Evolutionary conservation across 1,284 basidiomycete species (phyloP).

Genomic region (Bjerkandera adusta): DNA sequence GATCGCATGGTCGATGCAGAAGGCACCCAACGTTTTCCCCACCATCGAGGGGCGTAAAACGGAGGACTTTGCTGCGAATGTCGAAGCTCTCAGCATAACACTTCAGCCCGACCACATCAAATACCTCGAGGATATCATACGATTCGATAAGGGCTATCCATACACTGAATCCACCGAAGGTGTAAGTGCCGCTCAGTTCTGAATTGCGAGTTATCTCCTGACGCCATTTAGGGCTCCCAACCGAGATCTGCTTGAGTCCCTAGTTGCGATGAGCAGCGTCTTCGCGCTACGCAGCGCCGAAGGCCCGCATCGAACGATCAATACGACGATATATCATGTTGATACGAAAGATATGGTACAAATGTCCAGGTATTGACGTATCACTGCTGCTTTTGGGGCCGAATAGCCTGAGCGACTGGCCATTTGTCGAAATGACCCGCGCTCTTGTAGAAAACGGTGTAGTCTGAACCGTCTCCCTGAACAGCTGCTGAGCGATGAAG

Average conservation of each 20-base stretch:
- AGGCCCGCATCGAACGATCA: no score
- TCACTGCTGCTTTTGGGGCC: no score
- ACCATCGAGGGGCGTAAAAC: conserved; percentile 26
- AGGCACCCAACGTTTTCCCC: conserved; percentile 24
- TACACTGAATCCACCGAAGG: no score
- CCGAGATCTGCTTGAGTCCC: no score
- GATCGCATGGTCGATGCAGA: conserved; percentile 27
- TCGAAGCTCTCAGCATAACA: conserved; percentile 23
- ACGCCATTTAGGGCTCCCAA: no score
- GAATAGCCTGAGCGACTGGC: conserved; percentile 15
- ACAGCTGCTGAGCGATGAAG: neutral
- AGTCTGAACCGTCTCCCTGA: conserved; percentile 17
- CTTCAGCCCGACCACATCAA: conserved; percentile 22
- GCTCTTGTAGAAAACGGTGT: conserved; percentile 6
- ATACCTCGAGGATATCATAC: conserved; percentile 18
- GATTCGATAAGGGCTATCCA: conserved; percentile 24
- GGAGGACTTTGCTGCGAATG: conserved; percentile 22
- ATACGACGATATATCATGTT: no score
- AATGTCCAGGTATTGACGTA: no score
- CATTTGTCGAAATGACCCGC: conserved; percentile 20
- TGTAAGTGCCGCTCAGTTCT: no score
- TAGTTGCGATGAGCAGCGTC: no score
- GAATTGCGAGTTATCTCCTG: no score
- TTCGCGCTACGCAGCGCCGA: no score
- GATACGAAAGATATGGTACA: no score